Evolutionary conservation across 257 asterid genomes (phyloP).

Genomic region (Cordia subcordata): DNA sequence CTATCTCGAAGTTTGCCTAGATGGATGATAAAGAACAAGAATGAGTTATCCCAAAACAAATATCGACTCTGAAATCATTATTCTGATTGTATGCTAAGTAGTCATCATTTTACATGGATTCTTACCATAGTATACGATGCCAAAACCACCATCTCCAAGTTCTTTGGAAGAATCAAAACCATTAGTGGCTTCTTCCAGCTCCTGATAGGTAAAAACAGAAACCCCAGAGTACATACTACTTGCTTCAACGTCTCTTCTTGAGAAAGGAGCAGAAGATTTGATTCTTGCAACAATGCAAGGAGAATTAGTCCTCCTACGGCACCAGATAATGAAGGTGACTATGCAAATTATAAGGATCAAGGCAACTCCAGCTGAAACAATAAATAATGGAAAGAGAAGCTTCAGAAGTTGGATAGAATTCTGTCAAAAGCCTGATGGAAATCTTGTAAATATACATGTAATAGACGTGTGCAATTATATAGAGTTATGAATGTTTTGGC

Average conservation of each 20-base stretch:
- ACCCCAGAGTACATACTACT: not conserved
- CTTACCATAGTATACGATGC: slow-evolving; percentile 29
- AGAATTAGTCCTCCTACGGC: not conserved
- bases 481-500: not conserved
- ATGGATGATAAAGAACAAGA: not conserved
- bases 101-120: not conserved
- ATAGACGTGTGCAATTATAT: no score
- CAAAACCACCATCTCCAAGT: slow-evolving; percentile 32
- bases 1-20: slow-evolving; percentile 14
- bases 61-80: no score
- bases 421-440: not conserved
- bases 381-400: not conserved
- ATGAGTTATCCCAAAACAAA: not conserved
- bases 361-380: not conserved
- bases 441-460: no score
- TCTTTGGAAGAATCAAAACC: slow-evolving; percentile 14
- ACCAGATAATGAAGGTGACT: not conserved
- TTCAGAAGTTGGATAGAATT: not conserved
- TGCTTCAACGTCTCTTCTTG: slow-evolving; percentile 1
- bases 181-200: slow-evolving; percentile 23
- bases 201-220: slow-evolving; percentile 6
- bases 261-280: not conserved
- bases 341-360: not conserved
- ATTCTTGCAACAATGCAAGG: not conserved
- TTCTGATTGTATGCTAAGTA: not conserved